Evolutionary conservation across 192 early-diverging fungal genomes (phyloP).

Genomic region (Umbelopsis sp.): DNA sequence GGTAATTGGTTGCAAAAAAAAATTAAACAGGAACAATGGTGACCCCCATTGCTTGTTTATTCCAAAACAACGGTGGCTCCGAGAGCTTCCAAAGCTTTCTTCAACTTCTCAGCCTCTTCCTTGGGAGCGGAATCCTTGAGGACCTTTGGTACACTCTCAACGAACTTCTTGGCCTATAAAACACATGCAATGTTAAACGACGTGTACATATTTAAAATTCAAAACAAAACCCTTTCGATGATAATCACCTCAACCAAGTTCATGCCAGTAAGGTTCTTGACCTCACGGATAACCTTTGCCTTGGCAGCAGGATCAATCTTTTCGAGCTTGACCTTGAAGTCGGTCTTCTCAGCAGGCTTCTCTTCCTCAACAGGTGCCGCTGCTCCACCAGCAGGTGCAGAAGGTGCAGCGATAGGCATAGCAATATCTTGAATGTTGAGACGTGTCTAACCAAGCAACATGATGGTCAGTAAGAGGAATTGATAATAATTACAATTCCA

Average conservation of each 20-base stretch:
- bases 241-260: slow-evolving; percentile 86
- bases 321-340: slow-evolving; percentile 94
- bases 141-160: slow-evolving; percentile 96
- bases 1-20: not conserved
- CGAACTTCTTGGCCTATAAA: slow-evolving; percentile 95
- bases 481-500: not conserved
- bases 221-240: not conserved
- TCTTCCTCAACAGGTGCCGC: slow-evolving; percentile 78
- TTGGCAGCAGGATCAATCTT: slow-evolving; percentile 93
- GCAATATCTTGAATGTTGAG: slow-evolving; percentile 93
- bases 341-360: slow-evolving; percentile 89
- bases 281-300: slow-evolving; percentile 98
- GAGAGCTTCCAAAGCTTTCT: slow-evolving; percentile 89
- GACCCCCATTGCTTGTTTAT: slow-evolving; percentile 56
- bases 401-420: slow-evolving; percentile 75
- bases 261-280: slow-evolving; percentile 92
- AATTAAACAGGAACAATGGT: not conserved
- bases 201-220: not conserved
- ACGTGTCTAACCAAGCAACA: slow-evolving; percentile 52
- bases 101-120: slow-evolving; percentile 98
- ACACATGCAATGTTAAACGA: too few species aligned
- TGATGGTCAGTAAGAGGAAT: not conserved
- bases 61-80: slow-evolving; percentile 95
- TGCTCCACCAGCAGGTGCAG: slow-evolving; percentile 59
- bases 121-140: slow-evolving; percentile 87